phyloP scores from a whole-genome alignment of 139 green algal genomes.

The Micractinium conductrix region DNA sequence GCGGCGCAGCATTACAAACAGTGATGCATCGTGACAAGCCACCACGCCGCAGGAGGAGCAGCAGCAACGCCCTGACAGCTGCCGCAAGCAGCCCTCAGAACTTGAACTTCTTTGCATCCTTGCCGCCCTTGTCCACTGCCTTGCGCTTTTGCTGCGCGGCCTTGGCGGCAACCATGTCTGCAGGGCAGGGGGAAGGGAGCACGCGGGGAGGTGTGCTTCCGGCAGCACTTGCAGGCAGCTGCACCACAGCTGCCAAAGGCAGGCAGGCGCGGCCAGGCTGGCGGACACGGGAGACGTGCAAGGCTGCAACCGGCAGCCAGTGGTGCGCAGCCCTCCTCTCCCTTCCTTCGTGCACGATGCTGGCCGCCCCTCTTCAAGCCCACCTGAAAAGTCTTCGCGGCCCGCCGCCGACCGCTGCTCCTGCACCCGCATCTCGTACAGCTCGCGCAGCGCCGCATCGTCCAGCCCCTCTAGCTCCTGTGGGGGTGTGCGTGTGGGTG shows the following conservation, averaged over 20 bases:
- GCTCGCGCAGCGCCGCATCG: constrained; percentile 62
- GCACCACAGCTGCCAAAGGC: not conserved
- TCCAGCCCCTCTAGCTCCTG: constrained; percentile 94
- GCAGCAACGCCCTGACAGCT: no score
- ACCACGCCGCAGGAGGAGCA: no score
- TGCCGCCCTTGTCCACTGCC: constrained; percentile 67
- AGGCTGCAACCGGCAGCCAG: no score
- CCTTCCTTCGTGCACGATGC: no score
- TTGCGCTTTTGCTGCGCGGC: constrained; percentile 86
- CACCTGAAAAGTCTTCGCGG: constrained; percentile 92
- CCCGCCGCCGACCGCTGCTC: constrained; percentile 54
- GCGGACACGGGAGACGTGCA: no score
- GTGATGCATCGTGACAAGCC: no score
- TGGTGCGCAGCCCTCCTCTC: no score
- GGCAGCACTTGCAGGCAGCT: not conserved
- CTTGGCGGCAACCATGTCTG: constrained; percentile 90
- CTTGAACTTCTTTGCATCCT: constrained; percentile 73
- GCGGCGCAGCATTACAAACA: no score
- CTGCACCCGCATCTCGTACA: constrained; percentile 68
- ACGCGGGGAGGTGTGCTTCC: not conserved
- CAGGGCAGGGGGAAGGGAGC: not conserved
- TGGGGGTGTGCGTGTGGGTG: no score
- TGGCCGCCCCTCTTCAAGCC: not conserved
- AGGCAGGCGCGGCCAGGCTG: not conserved
- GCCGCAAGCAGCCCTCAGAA: no score